Conservation (phyloP, 208 protist genomes). For the Kentomonas sorsogonicus region DNA sequence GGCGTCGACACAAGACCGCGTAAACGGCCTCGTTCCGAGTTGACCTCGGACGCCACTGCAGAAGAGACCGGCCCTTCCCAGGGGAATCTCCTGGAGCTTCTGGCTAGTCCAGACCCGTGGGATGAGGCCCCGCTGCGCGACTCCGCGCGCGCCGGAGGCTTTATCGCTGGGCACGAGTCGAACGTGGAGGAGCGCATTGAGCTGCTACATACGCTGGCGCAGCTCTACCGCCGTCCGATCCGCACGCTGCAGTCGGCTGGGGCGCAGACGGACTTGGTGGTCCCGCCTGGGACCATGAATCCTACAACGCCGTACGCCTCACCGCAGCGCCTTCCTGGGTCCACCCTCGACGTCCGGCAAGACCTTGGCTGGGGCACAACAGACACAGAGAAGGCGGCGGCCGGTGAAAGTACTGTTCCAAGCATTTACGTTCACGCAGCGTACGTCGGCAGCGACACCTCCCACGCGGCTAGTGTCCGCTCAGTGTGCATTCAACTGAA, state of each 20-base stretch:
- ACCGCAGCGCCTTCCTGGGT: slow-evolving; percentile 25
- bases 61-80: too few species aligned
- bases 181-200: slow-evolving; percentile 64
- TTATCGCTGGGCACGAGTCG: slow-evolving; percentile 49
- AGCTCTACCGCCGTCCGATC: slow-evolving; percentile 65
- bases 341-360: slow-evolving; percentile 26
- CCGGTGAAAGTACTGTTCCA: too few species aligned
- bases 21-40: too few species aligned
- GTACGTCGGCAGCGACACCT: background rate
- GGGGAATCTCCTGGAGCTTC: too few species aligned
- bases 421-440: too few species aligned
- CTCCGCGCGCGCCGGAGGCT: slow-evolving; percentile 19
- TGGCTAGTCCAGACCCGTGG: slow-evolving; percentile 69
- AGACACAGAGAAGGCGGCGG: background rate
- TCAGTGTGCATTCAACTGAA: too few species aligned
- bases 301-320: slow-evolving; percentile 61
- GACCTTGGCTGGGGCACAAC: slow-evolving; percentile 39
- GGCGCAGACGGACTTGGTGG: slow-evolving; percentile 64
- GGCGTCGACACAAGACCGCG: too few species aligned
- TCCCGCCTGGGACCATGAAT: slow-evolving; percentile 67
- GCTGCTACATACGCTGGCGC: slow-evolving; percentile 44
- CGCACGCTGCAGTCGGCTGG: slow-evolving; percentile 43
- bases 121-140: slow-evolving; percentile 27
- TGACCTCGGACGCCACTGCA: too few species aligned
- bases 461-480: slow-evolving; percentile 20